Conservation (phyloP, 305 asterid genomes). For the Fraxinus albicans region DNA sequence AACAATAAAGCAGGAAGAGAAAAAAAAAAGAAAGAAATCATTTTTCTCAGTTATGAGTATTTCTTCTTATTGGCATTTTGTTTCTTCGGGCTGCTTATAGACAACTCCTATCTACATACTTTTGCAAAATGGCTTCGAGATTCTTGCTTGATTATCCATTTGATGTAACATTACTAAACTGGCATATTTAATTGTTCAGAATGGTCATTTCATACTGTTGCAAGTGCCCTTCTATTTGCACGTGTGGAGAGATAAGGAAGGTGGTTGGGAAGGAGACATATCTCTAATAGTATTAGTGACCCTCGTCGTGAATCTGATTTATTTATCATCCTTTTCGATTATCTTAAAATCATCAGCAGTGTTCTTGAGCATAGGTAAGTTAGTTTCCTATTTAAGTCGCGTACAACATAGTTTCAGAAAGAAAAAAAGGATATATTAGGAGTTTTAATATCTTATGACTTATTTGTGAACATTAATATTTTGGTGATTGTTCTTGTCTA, state of each 20-base stretch:
- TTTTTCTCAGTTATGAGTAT: neutral
- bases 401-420: neutral
- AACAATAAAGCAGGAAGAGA: neutral
- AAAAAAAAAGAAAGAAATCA: neutral
- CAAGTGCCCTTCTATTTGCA: neutral
- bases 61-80: neutral
- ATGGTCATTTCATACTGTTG: neutral
- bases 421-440: neutral
- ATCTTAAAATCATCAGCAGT: neutral
- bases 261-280: neutral
- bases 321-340: neutral
- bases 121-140: neutral
- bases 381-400: neutral
- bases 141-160: neutral
- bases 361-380: neutral
- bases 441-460: neutral
- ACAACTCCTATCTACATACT: neutral
- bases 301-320: neutral
- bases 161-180: neutral
- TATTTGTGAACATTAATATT: neutral
- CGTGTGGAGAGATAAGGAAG: neutral
- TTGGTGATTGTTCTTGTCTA: neutral
- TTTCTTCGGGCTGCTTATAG: neutral
- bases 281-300: neutral
- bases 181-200: neutral